A percentile compares a stretch with the other conserved stretches of the same genome.
Conservation (phyloP, 352 stramenopile species). For the Thraustochytrium striatum region DNA sequence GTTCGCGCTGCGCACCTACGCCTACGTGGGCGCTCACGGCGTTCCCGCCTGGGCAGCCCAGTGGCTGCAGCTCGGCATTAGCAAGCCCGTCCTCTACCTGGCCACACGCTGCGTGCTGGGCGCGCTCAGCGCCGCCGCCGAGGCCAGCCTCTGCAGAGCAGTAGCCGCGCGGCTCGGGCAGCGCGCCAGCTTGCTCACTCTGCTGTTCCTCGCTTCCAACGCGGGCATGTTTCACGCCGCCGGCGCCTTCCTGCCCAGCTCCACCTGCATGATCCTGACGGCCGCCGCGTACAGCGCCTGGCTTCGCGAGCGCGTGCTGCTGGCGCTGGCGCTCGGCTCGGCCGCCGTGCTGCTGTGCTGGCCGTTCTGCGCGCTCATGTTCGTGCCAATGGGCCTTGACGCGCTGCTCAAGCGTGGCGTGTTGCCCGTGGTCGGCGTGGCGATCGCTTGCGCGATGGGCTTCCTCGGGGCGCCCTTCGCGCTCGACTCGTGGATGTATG, state of each 20-base stretch:
- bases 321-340: conserved; percentile 75
- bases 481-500: conserved; percentile 76
- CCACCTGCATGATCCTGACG: conserved; percentile 76
- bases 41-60: conserved; percentile 59
- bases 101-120: conserved; percentile 72
- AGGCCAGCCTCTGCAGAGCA: conserved; percentile 76
- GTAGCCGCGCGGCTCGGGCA: conserved; percentile 64
- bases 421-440: conserved; percentile 60
- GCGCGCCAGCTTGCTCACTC: conserved; percentile 64
- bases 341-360: conserved; percentile 86
- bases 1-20: conserved; percentile 91
- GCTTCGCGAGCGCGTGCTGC: conserved; percentile 51
- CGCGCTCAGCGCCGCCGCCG: conserved; percentile 68
- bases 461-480: conserved; percentile 63
- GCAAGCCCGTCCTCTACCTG: conserved; percentile 81
- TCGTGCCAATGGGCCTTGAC: conserved; percentile 85
- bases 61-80: conserved; percentile 49
- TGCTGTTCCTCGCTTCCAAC: conserved; percentile 73
- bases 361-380: conserved; percentile 93
- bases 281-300: conserved; percentile 66
- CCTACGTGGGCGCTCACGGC: conserved; percentile 74
- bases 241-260: conserved; percentile 84
- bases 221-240: conserved; percentile 85
- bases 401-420: conserved; percentile 58
- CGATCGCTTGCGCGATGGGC: conserved; percentile 64